Percentiles rank a stretch among this genome's conserved stretches.
phyloP scores from a whole-genome alignment of 2,329 filamentous ascomycete genomes.

The Xylaria sp. region DNA sequence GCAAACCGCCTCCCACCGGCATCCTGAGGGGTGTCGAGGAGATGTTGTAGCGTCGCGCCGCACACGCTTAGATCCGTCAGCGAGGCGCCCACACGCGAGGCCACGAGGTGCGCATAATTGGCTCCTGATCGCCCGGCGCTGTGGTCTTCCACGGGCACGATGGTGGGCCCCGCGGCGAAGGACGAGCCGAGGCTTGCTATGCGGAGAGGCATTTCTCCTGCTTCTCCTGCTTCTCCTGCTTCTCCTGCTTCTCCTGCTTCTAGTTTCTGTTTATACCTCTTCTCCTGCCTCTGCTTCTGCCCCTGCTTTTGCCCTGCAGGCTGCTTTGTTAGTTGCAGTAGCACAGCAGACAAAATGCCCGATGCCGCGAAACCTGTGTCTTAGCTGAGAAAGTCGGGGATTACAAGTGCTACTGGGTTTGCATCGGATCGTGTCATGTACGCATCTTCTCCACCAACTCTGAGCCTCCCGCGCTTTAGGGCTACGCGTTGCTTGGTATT shows the following conservation, averaged over 20 bases:
- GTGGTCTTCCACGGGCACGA: constrained; percentile 48
- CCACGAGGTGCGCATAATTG: constrained; percentile 53
- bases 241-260: no score
- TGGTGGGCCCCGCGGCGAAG: constrained; percentile 50
- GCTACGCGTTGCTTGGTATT: background rate
- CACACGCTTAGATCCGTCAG: constrained; percentile 51
- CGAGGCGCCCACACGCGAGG: constrained; percentile 40
- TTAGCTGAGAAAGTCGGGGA: constrained; percentile 9
- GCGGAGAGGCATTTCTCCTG: constrained; percentile 41
- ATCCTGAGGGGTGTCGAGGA: constrained; percentile 51
- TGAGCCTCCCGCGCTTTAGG: background rate
- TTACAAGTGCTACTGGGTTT: constrained; percentile 22
- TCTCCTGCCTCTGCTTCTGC: no score
- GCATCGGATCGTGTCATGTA: constrained; percentile 25
- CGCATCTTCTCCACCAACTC: constrained; percentile 19
- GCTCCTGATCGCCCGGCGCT: constrained; percentile 49
- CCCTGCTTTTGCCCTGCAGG: background rate
- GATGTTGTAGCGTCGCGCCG: constrained; percentile 53
- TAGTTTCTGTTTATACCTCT: no score
- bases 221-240: no score
- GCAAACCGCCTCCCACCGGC: constrained; percentile 44
- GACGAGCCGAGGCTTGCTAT: constrained; percentile 50
- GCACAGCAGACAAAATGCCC: constrained; percentile 29
- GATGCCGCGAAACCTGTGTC: constrained; percentile 30
- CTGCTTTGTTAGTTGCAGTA: constrained; percentile 13